Conservation (phyloP, 2,329 filamentous ascomycete species). For the Calonectria pauciramosa region DNA sequence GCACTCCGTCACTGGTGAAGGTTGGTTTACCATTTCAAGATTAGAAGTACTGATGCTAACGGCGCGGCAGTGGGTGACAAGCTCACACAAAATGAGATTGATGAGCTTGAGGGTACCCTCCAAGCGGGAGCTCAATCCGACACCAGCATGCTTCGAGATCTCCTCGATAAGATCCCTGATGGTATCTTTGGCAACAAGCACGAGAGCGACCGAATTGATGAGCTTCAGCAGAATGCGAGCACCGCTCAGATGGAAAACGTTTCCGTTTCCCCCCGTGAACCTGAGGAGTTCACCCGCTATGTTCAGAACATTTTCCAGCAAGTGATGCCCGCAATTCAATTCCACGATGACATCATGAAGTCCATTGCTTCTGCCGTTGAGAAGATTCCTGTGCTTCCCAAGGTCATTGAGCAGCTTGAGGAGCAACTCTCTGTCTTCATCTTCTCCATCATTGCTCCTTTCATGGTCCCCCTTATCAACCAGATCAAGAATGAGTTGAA, state of each 20-base stretch:
- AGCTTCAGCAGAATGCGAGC: conserved; percentile 83
- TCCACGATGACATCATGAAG: conserved; percentile 91
- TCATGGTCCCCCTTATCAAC: conserved; percentile 85
- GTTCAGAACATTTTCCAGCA: conserved; percentile 80
- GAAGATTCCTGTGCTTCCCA: conserved; percentile 86
- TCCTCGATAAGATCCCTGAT: conserved; percentile 85
- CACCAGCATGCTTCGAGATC: conserved; percentile 81
- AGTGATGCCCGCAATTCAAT: conserved; percentile 91
- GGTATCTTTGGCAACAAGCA: conserved; percentile 84
- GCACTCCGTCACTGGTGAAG: conserved; percentile 83
- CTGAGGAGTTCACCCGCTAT: conserved; percentile 87
- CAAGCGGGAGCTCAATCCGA: conserved; percentile 73
- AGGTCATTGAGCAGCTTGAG: conserved; percentile 87
- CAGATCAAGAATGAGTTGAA: conserved; percentile 91
- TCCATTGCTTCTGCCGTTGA: conserved; percentile 83
- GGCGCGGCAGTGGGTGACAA: conserved; percentile 80
- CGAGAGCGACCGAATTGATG: conserved; percentile 80
- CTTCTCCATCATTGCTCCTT: conserved; percentile 91
- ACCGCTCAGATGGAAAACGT: conserved; percentile 82
- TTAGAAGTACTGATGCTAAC: conserved; percentile 27
- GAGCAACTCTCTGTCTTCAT: conserved; percentile 92
- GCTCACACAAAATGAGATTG: conserved; percentile 89
- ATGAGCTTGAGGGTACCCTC: conserved; percentile 89
- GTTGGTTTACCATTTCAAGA: conserved; percentile 49
- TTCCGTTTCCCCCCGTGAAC: conserved; percentile 80